Conservation (phyloP, 139 green algal species). For the Coccomyxa sp. region DNA sequence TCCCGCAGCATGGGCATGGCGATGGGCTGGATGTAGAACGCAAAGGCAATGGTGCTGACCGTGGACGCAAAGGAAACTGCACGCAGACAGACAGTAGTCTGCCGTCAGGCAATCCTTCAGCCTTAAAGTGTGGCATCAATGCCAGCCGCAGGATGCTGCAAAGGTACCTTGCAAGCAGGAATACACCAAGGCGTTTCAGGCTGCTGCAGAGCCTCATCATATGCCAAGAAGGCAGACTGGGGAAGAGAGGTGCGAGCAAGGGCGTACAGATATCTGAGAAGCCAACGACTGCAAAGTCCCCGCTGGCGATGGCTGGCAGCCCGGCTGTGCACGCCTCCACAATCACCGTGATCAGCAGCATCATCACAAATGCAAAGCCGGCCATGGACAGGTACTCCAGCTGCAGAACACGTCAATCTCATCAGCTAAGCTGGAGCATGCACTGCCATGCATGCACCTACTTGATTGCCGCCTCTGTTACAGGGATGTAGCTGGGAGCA, state of each 20-base stretch:
- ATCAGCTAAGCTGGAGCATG: too few relatives aligned
- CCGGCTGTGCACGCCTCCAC: background rate
- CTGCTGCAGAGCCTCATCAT: background rate
- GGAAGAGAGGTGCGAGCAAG: background rate
- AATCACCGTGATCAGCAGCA: conserved; percentile 7
- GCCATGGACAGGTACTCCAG: conserved; percentile 4
- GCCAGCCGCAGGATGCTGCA: background rate
- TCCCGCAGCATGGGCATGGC: conserved; percentile 15
- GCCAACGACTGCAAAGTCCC: conserved; percentile 4
- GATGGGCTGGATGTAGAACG: conserved; percentile 21
- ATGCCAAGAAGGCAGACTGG: background rate
- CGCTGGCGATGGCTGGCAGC: background rate
- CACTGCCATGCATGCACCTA: too few relatives aligned
- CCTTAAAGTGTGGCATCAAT: too few relatives aligned
- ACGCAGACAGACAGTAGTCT: background rate
- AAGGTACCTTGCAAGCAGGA: background rate
- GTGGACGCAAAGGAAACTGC: background rate
- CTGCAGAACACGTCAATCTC: background rate
- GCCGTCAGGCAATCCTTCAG: background rate
- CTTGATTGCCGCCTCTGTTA: too few relatives aligned
- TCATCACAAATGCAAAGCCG: conserved; percentile 4
- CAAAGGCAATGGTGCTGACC: conserved; percentile 11
- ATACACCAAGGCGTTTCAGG: background rate
- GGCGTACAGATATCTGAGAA: conserved; percentile 6
- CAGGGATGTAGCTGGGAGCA: too few relatives aligned